Evolutionary conservation across 2,329 filamentous ascomycete species (phyloP), one percentile per base, ranked within the genome.

Genomic region (Aureobasidium pullulans): DNA sequence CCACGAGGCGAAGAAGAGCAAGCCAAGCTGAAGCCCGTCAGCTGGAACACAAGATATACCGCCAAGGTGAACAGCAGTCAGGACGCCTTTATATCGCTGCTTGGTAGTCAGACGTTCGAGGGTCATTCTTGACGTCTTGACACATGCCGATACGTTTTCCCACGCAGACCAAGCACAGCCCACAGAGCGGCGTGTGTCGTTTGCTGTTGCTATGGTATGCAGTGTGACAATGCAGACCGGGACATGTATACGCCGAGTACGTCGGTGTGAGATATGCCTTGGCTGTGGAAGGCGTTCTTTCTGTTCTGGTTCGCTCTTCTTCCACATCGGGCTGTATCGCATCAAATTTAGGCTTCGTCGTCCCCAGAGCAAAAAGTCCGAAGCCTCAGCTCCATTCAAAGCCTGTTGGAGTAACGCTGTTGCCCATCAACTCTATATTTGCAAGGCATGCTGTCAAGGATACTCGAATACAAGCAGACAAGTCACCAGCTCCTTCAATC

Each of bases 101-200:
- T 37, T 28, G 49, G 40, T 13, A 42, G n/a, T 8, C n/a, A 15
- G 23, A 32, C 23, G 10, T 31, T 31, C 8, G 36, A 40, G 37
- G 36, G 49, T 32, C 39, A 28, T 54, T 43, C 39, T 43, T 37
- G 29, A 46, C 31, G 29, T 28, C 13, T 56, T 31, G 29, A 54
- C 40, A 36, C 39, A 32, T 54, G 52, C 49, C 40, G 31, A 28
- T 36, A 34, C 31, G 19, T 40, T 56, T n/a, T 36, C 31, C 31
- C 40, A 46, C 40, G 42, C 10, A 56, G 32, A 56, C 23, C 52
- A 56, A 56, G 52, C 52, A 56, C 52, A 31, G 29, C 40, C 32
- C 31, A 37, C 40, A 56, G 32, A 46, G 52, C 52, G 52, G 52
- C 32, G 40, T 29, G 32, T 46, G 52, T 46, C 40, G 8, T 46